These are phyloP conservation scores for Stipa capillata DNA, from an alignment of 176 grass and related monocot species.

Conservation along the genomic window DNA sequence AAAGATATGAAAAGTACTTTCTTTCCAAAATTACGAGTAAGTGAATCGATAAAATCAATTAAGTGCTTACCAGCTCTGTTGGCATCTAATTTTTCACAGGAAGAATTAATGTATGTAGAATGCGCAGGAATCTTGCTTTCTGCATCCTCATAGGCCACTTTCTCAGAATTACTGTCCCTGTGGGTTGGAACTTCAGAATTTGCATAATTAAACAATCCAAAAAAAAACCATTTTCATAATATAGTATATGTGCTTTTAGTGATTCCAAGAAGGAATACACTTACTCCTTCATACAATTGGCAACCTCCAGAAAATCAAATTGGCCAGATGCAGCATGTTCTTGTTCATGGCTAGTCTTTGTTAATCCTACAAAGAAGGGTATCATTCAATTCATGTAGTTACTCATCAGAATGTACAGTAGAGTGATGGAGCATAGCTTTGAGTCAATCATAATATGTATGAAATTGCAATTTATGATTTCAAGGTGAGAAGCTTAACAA, in stretches of 20 bases:
- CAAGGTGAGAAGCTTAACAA: too few relatives aligned
- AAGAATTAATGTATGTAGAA: too few relatives aligned
- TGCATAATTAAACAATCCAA: neutral
- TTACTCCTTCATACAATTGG: neutral
- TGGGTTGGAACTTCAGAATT: too few relatives aligned
- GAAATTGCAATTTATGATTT: too few relatives aligned
- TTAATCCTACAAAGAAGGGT: neutral
- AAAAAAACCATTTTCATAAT: neutral
- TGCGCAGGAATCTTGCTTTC: too few relatives aligned
- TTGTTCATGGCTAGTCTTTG: neutral
- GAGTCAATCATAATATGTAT: too few relatives aligned
- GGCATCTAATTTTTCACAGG: too few relatives aligned
- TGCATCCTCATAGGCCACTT: too few relatives aligned
- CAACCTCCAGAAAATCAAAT: neutral
- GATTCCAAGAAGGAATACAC: neutral
- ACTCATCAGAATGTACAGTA: too few relatives aligned
- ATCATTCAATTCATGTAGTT: conserved; percentile 1
- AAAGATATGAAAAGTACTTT: neutral
- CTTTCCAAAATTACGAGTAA: neutral
- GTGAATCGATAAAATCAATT: neutral
- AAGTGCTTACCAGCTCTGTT: conserved; percentile 11
- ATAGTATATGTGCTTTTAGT: neutral
- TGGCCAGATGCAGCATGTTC: neutral
- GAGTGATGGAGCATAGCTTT: too few relatives aligned
- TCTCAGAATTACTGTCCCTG: too few relatives aligned